Evolutionary conservation across 2,329 filamentous ascomycete species (phyloP), one percentile per base, ranked within the genome.

Genomic region (Aspergillus pseudoviridinutans): DNA sequence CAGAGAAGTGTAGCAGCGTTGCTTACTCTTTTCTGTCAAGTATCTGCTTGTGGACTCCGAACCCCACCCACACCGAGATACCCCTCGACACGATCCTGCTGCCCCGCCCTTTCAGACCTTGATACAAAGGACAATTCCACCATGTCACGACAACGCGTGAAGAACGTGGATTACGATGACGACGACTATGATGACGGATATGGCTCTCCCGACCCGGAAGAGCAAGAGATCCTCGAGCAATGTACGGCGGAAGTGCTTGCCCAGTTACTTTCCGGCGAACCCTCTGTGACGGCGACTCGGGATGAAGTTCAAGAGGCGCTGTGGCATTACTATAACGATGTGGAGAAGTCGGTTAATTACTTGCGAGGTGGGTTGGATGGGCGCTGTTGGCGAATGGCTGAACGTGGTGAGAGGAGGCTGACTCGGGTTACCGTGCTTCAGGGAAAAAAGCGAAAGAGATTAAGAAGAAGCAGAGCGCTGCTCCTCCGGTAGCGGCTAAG

Each of bases 251-350:
- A 87, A 62, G 88, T 95, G 38, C 82, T 84, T 58, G 79, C 80
- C 60, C 81, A 82, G 8, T 79, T 96, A n/a, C 88, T 86, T 6
- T 73, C 77, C 9, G 80, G 84, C 59, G 79, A 81, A 32, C 76
- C 76, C 62, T 85, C 84, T 60, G 80, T 87, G 65, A 83, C 80
- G 69, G 78, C 83, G n/a, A 81, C 83, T 4, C 84, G 88, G 58
- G 78, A 80, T 41, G 88, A 96, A 69, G 93, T 97, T 61, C 86
- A 96, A 71, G 93, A 97, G 60, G 84, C 92, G 0, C 76, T 99
- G 17, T 97, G 92, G 91, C 86, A 99, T 75, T 97, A 97, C 74
- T 97, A 93, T 73, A 97, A 92, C 71, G 92, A 99, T 67, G 81
- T 96, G 29, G 88, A 87, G 57, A 96, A 96, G 74, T 86, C 91